Conservation (phyloP, 495 filamentous ascomycete species). For the Aspergillus avenaceus region DNA sequence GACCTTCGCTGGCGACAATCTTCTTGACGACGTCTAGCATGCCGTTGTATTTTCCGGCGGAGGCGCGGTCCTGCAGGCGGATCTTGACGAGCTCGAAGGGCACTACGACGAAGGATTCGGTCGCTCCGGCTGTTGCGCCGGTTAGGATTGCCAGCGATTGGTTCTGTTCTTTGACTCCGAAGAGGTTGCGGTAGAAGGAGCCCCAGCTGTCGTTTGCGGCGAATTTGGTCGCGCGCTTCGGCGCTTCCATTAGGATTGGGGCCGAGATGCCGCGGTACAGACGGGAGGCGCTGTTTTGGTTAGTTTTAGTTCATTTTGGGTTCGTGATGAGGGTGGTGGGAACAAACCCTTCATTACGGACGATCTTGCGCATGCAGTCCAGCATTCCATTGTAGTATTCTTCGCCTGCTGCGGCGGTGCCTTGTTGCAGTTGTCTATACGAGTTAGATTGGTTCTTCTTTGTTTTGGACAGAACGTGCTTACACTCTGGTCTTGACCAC, state of each 20-base stretch:
- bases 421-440: constrained; percentile 79
- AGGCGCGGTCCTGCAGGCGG: constrained; percentile 89
- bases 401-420: constrained; percentile 55
- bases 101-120: constrained; percentile 92
- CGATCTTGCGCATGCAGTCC: constrained; percentile 95
- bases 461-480: constrained; percentile 25
- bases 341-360: constrained; percentile 84
- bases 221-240: constrained; percentile 98
- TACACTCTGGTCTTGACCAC: constrained; percentile 98
- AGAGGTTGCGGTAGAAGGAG: constrained; percentile 77
- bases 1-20: constrained; percentile 78
- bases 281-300: constrained; percentile 57
- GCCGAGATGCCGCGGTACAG: constrained; percentile 94
- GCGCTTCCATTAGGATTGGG: constrained; percentile 97
- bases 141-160: constrained; percentile 87
- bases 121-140: constrained; percentile 90
- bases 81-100: constrained; percentile 97
- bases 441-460: not conserved
- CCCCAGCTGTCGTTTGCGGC: constrained; percentile 99
- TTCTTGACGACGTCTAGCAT: constrained; percentile 86
- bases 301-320: not conserved
- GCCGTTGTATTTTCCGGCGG: constrained; percentile 90
- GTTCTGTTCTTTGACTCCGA: constrained; percentile 81
- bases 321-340: not conserved
- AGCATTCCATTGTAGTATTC: constrained; percentile 94